Base-by-base conservation (phyloP, 129 eudicot genomes). In the Tagetes erecta region DNA sequence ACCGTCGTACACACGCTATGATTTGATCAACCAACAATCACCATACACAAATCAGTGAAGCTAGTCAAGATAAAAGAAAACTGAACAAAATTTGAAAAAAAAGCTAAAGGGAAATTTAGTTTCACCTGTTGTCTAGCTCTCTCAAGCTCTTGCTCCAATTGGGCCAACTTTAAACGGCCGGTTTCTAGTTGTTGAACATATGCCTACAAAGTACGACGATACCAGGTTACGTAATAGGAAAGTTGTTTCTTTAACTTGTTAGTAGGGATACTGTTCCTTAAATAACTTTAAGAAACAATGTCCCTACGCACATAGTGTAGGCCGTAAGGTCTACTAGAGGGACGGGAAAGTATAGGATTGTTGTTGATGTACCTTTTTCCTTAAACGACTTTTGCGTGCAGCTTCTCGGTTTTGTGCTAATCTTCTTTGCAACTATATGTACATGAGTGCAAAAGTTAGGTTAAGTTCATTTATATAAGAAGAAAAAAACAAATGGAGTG, bases 361-460 rank as follows among this genome's bases (percentile, higher is more conserved):
- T 55, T 55, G 62, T 49, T 6, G 40, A 53, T 2, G 5, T 71
- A 90, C 99, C 97, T 94, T 94, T 82, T 91, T 94, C 40, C 99
- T 71, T 60, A 85, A 55, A 4, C 99, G 93, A 80, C 99, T 90
- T 68, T 88, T 94, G 39, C 91, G 86, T 34, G 99, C 99, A 76
- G 99, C 99, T 85, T 94, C 99, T 50, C 99, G 96, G 69, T 94
- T 94, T 82, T 94, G 99, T 45, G 97, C 99, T 75, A 94, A 73
- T 35, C 99, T 96, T 76, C 99, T 78, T 82, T 86, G 93, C 67
- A 85, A 81, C 99, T 94, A 82, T 62, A 73, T 47, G 42, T 44
- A 3, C 3, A 59, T 10, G 47, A 7, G 11, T 30, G 42, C 35
- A 3, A 13, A 33, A 11, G 10, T 55, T 72, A 47, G 13, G 52